Evolutionary conservation across 495 filamentous ascomycete species (phyloP), one percentile per base, ranked within the genome.

Genomic region (Hypoxylon cercidicola): DNA sequence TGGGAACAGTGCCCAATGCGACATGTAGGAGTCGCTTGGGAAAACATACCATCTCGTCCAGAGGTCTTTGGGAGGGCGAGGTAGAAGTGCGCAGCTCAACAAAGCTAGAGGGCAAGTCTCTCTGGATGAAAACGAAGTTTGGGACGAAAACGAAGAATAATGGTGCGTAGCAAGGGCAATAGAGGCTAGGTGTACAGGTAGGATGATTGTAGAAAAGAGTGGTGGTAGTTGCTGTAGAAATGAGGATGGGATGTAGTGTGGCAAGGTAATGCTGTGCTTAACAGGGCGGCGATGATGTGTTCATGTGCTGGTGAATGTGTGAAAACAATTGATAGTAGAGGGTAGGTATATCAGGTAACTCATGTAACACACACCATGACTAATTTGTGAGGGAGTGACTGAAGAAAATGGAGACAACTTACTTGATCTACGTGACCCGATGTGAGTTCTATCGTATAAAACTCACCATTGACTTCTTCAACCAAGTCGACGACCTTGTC

Each of bases 361-460:
- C 23, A 32, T 1, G 30, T 32, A 32, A 10, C 30, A 32, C 30
- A 32, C 5, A 11, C 30, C 30, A 9, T 10, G 30, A 32, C 30
- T 32, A 11, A 11, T 7, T 32, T 4, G 30, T 0, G 13, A 32
- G 6, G 15, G 4, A 0, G 21, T n/a, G n/a, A 48, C 23, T 19
- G n/a, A 18, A 21, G 23, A 5, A 2, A 13, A 64, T 19, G 15
- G 13, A 58, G 18, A 53, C 12, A 37, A 69, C 72, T 68, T 60
- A 74, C 72, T 48, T 64, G 15, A 34, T 69, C 56, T 50, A 71
- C 63, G 21, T 53, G 55, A 10, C 69, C 65, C 10, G 30, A 32
- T 11, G 30, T 32, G 3, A 32, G 30, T 11, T 79, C 77, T n/a
- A 71, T 45, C 15, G n/a, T 55, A 40, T 64, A 71, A 8, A 48